Evolutionary conservation across 1,284 basidiomycete species (phyloP), one percentile per base, ranked within the genome.

Genomic region (Heliocybe sulcata): DNA sequence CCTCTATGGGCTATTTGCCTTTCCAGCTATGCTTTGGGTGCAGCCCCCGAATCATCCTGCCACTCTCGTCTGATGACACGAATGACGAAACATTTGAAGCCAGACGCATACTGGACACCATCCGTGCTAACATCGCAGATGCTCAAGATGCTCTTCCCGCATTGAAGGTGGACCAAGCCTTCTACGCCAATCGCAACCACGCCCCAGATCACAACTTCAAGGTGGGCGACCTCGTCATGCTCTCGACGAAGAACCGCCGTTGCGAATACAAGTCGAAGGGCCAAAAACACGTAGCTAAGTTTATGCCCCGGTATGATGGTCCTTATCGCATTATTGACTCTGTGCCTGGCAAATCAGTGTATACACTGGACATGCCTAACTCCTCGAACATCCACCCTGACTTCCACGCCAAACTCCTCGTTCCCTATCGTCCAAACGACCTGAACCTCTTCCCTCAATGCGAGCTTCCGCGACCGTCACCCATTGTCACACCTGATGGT

Each of bases 21-120:
- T 74, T 74, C 57, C 66, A 68, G 38, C 56, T 73, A 1, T 72
- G 72, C 33, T 59, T 64, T 2, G 72, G 73, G 0, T 55, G 64
- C 1, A 62, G 67, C 22, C 72, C 74, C 0, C 58, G 56, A 66
- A 65, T 1, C 54, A 57, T 69, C 2, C 68, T 64, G 4, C 64
- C 66, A 3, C 48, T 67, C 22, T 11, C 57, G 1, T 53, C 45
- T 3, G 27, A 33, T 19, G 57, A 20, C 0, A n/a, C 10, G 0
- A 9, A 19, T 8, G 9, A 11, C 31, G 51, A 53, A 1, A 45
- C 0, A n/a, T 20, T 2, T 8, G 25, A 11, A n/a, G 51, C 9
- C 11, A 2, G 22, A 11, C 8, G 6, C 6, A 27, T 9, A 6
- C 58, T 64, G 4, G 26, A 42, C 9, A 14, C n/a, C 10, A 23